Conservation (phyloP, 2,329 filamentous ascomycete species). For the Aspergillus clavatus region DNA sequence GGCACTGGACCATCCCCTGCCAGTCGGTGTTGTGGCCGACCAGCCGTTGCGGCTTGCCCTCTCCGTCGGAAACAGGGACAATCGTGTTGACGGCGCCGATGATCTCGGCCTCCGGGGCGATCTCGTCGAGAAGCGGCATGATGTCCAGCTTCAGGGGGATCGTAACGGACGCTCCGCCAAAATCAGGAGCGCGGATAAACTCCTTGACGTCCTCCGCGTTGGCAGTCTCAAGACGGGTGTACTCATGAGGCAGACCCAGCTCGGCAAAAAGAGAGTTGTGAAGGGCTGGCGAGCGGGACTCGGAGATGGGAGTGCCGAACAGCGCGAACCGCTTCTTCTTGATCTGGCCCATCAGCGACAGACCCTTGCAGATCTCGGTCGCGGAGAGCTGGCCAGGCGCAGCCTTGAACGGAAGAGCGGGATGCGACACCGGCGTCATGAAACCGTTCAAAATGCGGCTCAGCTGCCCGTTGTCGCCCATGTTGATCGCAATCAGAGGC, state of each 20-base stretch:
- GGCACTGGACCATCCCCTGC: constrained; percentile 79
- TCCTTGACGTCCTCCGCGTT: constrained; percentile 55
- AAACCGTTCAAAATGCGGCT: constrained; percentile 88
- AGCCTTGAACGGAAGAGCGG: constrained; percentile 82
- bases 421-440: constrained; percentile 91
- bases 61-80: constrained; percentile 54
- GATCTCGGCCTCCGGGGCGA: constrained; percentile 69
- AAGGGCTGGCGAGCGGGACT: constrained; percentile 79
- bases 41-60: constrained; percentile 49
- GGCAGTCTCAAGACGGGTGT: constrained; percentile 70
- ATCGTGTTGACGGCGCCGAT: constrained; percentile 97
- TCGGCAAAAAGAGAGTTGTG: constrained; percentile 80
- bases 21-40: constrained; percentile 94
- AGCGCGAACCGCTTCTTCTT: constrained; percentile 73
- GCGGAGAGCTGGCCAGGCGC: constrained; percentile 92
- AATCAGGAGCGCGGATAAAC: constrained; percentile 65
- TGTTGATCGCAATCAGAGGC: constrained; percentile 94
- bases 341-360: constrained; percentile 75
- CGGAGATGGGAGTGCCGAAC: constrained; percentile 78
- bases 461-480: constrained; percentile 81
- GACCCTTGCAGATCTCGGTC: constrained; percentile 73
- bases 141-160: constrained; percentile 92
- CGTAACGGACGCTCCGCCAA: constrained; percentile 91
- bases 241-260: constrained; percentile 79
- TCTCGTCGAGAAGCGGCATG: constrained; percentile 71